A percentile compares a stretch with the other conserved stretches of the same genome.
These are phyloP conservation scores for Ascochyta fabae DNA, from an alignment of 2,329 filamentous ascomycete species.

Conservation along the genomic window DNA sequence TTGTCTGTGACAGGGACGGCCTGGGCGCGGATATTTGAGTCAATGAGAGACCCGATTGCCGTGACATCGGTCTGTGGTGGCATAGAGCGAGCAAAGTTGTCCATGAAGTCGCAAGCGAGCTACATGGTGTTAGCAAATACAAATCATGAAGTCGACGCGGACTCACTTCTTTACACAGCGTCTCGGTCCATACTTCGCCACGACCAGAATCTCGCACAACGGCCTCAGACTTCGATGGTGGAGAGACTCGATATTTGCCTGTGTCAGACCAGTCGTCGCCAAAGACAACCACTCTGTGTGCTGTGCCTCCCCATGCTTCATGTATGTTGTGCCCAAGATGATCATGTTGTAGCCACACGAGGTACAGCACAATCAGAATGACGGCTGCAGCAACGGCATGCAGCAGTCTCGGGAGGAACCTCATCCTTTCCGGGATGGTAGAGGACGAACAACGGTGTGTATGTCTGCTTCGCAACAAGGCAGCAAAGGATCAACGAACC, in stretches of 20 bases:
- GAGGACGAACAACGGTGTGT: background rate
- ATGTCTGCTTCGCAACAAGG: background rate
- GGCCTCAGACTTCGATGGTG: constrained; percentile 31
- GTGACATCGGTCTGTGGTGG: constrained; percentile 25
- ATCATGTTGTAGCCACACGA: constrained; percentile 38
- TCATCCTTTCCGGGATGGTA: constrained; percentile 28
- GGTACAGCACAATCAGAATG: constrained; percentile 40
- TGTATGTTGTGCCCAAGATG: constrained; percentile 36
- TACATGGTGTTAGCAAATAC: constrained; percentile 33
- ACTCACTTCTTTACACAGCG: constrained; percentile 45
- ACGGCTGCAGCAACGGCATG: constrained; percentile 33
- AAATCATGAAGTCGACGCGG: background rate
- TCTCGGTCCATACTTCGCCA: constrained; percentile 46
- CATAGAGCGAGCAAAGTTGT: constrained; percentile 47
- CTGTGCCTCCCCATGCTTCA: constrained; percentile 36
- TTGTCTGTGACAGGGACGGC: constrained; percentile 25
- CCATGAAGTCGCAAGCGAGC: constrained; percentile 46
- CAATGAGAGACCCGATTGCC: constrained; percentile 40
- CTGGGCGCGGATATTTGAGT: constrained; percentile 40
- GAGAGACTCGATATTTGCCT: constrained; percentile 42
- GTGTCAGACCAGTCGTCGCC: constrained; percentile 50
- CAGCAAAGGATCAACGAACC: constrained; percentile 9
- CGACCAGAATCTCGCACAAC: constrained; percentile 37
- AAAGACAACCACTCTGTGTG: constrained; percentile 47
- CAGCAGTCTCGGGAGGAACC: constrained; percentile 41